Conservation (phyloP, 1,139 yeast genomes). For the Groenewaldozyma sp. region DNA sequence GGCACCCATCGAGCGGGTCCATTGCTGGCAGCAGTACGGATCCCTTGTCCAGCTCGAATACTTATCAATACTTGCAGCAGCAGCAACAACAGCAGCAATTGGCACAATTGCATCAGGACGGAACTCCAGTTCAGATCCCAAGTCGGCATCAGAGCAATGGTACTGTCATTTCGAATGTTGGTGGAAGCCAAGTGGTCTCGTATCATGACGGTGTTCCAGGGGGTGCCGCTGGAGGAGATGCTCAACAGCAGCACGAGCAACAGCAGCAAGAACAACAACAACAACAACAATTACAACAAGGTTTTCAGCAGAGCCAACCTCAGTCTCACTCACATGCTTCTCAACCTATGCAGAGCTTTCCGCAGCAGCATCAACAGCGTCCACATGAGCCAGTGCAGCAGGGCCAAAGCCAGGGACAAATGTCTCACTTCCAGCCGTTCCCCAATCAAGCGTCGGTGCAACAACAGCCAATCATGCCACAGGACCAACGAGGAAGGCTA, state of each 20-base stretch:
- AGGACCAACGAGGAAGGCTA: neutral
- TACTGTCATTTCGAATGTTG: conserved; percentile 2
- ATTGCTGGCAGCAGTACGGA: neutral
- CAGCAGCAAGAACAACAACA: conserved; percentile 1
- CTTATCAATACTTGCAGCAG: conserved; percentile 16
- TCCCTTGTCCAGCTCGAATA: conserved; percentile 6
- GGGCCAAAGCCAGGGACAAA: conserved; percentile 4
- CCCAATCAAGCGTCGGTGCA: too few relatives aligned
- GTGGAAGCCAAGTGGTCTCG: neutral
- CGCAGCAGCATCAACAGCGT: conserved; percentile 7
- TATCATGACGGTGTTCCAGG: neutral
- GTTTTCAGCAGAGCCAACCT: conserved; percentile 4
- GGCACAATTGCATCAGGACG: conserved; percentile 6
- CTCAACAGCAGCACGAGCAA: neutral
- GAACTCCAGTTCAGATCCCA: conserved; percentile 8
- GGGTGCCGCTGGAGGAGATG: neutral
- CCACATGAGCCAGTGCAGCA: neutral
- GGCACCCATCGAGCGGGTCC: neutral
- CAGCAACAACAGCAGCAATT: conserved; percentile 14
- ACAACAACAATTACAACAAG: conserved; percentile 6
- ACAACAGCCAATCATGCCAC: neutral
- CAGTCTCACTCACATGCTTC: neutral
- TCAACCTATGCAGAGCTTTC: neutral
- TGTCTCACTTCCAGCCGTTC: neutral
- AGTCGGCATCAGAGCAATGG: conserved; percentile 3